Evolutionary conservation across 2,329 filamentous ascomycete genomes (phyloP), one percentile per base, ranked within the genome.

Genomic region (Curvularia eragrostidis): DNA sequence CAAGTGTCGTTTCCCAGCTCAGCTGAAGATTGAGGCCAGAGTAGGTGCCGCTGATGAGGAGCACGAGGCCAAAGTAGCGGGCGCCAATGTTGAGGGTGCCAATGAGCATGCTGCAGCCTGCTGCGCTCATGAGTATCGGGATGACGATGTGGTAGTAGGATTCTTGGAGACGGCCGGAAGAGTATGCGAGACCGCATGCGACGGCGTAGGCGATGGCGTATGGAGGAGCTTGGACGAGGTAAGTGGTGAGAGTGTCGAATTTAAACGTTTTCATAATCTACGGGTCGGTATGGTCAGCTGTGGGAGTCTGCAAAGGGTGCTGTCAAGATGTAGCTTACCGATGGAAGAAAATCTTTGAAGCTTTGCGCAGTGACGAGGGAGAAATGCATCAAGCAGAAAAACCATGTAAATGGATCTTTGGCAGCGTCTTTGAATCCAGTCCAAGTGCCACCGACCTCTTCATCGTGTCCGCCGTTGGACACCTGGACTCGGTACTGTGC

Each of bases 1-100:
- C 77, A 0, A 79, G 69, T 0, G 76, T 79, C 0, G 78, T 79
- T 48, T 80, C 78, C 78, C 78, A 80, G 0, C 77, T 76, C 1
- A 80, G 66, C 58, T 79, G 77, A 32, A 80, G 61, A 44, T 79
- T 79, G 5, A 79, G 72, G 12, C 76, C 76, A 48, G 69, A 75
- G 62, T 76, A 79, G 0, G 77, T 75, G 30, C 77, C 77, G 21
- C 63, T 67, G 36, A 76, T 72, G 1, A 79, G 39, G 2, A 75
- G 59, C 19, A 71, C 56, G 18, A 68, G 64, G 6, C 65, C 63
- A 49, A 73, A 68, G 63, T 73, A 74, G 47, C 71, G 65, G 3
- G 71, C 67, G 12, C 67, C 70, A 13, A 69, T 58, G 56, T 73
- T 73, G 10, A 67, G 58, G 3, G 73, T 74, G 8, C 59, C 58